Conservation (phyloP, 2,329 filamentous ascomycete species). For the Paraconiothyrium sp. region DNA sequence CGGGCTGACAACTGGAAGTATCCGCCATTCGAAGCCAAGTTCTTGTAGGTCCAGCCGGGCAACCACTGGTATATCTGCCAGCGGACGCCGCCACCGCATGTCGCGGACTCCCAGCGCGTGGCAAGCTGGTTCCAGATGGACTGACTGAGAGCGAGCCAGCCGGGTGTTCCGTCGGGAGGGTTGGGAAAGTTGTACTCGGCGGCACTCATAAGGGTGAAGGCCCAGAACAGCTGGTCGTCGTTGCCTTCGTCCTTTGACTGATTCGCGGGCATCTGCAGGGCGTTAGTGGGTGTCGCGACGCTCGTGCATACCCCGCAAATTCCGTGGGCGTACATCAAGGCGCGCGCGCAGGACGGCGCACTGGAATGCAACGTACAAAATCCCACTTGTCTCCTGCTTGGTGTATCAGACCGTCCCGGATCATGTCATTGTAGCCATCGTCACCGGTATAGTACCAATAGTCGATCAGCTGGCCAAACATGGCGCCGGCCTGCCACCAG, state of each 20-base stretch:
- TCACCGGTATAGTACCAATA: conserved; percentile 87
- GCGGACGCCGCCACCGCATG: conserved; percentile 39
- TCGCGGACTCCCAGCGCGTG: conserved; percentile 33
- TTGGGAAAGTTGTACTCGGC: conserved; percentile 59
- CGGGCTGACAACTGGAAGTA: conserved; percentile 45
- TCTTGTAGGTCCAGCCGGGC: conserved; percentile 43
- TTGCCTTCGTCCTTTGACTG: conserved; percentile 54
- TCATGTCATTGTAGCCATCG: conserved; percentile 73
- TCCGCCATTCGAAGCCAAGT: conserved; percentile 43
- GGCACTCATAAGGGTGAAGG: conserved; percentile 63
- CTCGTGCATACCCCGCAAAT: background rate
- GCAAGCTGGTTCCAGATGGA: conserved; percentile 44
- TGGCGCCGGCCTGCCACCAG: conserved; percentile 78
- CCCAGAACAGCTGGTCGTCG: conserved; percentile 67
- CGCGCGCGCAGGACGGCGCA: background rate
- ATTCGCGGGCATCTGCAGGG: conserved; percentile 34
- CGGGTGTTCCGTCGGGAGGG: conserved; percentile 47
- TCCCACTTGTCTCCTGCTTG: conserved; percentile 31
- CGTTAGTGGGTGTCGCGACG: background rate
- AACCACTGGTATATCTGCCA: conserved; percentile 45
- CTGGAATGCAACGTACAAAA: conserved; percentile 21
- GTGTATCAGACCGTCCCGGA: conserved; percentile 56
- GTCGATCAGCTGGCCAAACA: conserved; percentile 75
- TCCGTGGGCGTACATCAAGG: background rate
- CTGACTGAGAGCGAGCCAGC: conserved; percentile 54